Evolutionary conservation across 1,284 basidiomycete species (phyloP).

Genomic region (Trametes versicolor): DNA sequence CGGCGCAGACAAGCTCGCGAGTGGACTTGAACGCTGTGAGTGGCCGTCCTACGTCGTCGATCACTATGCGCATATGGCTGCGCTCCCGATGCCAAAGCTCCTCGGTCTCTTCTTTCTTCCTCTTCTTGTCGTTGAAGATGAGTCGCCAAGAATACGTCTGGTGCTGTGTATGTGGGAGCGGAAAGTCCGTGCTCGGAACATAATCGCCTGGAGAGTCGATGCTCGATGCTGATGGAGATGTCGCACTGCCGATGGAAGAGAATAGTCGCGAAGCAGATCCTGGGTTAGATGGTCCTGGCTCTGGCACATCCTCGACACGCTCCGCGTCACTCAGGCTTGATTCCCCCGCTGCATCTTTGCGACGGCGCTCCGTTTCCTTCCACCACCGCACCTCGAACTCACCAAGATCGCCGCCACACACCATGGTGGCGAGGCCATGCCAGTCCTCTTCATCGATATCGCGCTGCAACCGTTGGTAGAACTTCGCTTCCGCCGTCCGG

Average conservation of each 20-base stretch:
- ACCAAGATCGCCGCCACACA: slow-evolving; percentile 23
- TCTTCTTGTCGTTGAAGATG: neutral
- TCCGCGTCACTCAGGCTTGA: neutral
- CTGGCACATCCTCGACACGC: too few relatives aligned
- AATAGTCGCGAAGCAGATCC: neutral
- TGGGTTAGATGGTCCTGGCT: neutral
- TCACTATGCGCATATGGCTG: slow-evolving; percentile 29
- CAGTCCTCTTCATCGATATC: slow-evolving; percentile 9
- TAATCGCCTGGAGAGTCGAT: neutral
- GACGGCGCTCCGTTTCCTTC: slow-evolving; percentile 6
- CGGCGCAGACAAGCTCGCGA: slow-evolving; percentile 17
- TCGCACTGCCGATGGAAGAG: slow-evolving; percentile 2
- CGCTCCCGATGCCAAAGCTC: slow-evolving; percentile 19
- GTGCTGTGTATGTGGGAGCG: slow-evolving; percentile 19
- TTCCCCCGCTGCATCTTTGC: neutral
- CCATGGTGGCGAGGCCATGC: slow-evolving; percentile 17
- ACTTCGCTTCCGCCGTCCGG: slow-evolving; percentile 15
- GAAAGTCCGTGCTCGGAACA: neutral
- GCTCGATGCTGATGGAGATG: neutral
- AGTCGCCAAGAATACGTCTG: slow-evolving; percentile 22
- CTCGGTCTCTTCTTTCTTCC: neutral
- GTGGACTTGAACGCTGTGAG: slow-evolving; percentile 23
- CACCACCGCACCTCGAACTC: slow-evolving; percentile 17
- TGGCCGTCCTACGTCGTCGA: slow-evolving; percentile 21
- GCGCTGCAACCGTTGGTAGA: slow-evolving; percentile 10